Conservation (phyloP, 306 rosid genomes). For the Ochetophila trinervis region DNA sequence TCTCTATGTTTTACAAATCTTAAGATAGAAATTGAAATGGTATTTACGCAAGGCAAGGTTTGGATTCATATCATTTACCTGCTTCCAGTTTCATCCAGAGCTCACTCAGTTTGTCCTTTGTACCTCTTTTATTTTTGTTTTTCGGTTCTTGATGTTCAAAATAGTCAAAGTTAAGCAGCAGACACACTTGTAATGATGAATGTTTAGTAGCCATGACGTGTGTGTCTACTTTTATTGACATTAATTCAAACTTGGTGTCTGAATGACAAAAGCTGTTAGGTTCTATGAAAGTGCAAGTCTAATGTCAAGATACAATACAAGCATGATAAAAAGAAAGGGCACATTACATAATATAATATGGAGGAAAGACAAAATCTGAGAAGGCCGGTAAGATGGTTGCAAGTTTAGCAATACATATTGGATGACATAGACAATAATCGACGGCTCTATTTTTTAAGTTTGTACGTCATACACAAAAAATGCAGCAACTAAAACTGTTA, state of each 20-base stretch:
- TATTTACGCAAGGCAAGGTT: neutral
- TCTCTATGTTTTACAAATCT: too few relatives aligned
- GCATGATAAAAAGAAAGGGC: too few relatives aligned
- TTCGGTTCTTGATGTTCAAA: too few relatives aligned
- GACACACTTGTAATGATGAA: neutral
- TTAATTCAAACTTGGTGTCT: slow-evolving; percentile 17
- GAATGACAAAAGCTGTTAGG: neutral
- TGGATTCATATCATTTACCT: neutral
- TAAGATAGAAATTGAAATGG: too few relatives aligned
- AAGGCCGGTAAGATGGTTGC: too few relatives aligned
- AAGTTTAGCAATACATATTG: too few relatives aligned
- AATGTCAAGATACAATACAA: neutral
- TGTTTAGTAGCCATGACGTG: neutral
- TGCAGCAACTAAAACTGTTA: too few relatives aligned
- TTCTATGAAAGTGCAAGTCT: neutral
- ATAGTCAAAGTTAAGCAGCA: neutral
- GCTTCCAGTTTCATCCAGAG: neutral
- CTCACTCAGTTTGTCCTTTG: neutral
- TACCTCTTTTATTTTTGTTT: neutral
- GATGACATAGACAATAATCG: too few relatives aligned
- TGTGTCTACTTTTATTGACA: neutral
- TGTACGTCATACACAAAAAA: too few relatives aligned
- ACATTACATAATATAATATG: too few relatives aligned
- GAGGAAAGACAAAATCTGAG: too few relatives aligned
- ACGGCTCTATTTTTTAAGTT: too few relatives aligned